A percentile compares a stretch with the other conserved stretches of the same genome.
Conservation (phyloP, 140 eudicot genomes). For the Ambrosia hybrid region DNA sequence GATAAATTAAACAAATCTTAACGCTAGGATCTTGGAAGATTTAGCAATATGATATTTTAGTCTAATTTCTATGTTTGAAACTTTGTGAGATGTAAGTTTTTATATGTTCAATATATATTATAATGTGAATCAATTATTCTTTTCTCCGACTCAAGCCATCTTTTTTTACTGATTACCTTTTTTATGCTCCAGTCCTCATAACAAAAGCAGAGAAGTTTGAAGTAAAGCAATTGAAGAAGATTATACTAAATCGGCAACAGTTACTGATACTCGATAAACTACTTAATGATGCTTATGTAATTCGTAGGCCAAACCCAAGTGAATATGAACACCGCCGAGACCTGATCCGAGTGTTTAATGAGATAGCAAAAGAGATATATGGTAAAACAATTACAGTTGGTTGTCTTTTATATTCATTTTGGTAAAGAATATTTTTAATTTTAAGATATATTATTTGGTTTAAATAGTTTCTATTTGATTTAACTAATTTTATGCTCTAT, state of each 20-base stretch:
- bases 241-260: constrained; percentile 30
- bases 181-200: constrained; percentile 49
- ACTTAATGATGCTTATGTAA: constrained; percentile 54
- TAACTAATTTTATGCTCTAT: too few relatives aligned
- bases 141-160: neutral
- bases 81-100: constrained; percentile 14
- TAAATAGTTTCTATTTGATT: too few relatives aligned
- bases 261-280: constrained; percentile 41
- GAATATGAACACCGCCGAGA: constrained; percentile 71
- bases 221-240: constrained; percentile 49
- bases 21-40: neutral
- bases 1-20: neutral
- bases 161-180: neutral
- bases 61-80: constrained; percentile 7
- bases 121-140: too few relatives aligned
- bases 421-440: neutral
- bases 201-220: constrained; percentile 67
- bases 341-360: constrained; percentile 72
- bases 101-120: too few relatives aligned
- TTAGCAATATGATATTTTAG: neutral
- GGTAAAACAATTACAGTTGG: constrained; percentile 40
- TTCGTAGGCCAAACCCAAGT: constrained; percentile 58
- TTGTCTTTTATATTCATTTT: neutral
- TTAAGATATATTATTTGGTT: too few relatives aligned
- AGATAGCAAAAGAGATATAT: constrained; percentile 74